Evolutionary conservation across 345 rosid species (phyloP).

Genomic region (rapeseed (Brassica napus)): Da-Ae NC_063447.1:42901501-42902000

Average conservation of each 20-base stretch:
- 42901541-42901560: too few species aligned
- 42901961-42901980: slow-evolving; percentile 97
- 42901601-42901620: too few species aligned
- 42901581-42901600: too few species aligned
- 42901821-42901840: slow-evolving; percentile 3
- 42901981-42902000: slow-evolving; percentile 99
- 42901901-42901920: background rate
- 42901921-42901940: background rate
- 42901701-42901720: slow-evolving; percentile 86
- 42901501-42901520: too few species aligned
- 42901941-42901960: slow-evolving; percentile 84
- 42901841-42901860: background rate
- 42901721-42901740: slow-evolving; percentile 86
- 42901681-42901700: slow-evolving; percentile 85
- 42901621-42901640: too few species aligned
- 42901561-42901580: too few species aligned
- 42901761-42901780: slow-evolving; percentile 11
- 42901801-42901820: background rate
- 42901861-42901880: background rate
- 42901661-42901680: slow-evolving; percentile 5
- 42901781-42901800: background rate
- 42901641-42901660: too few species aligned
- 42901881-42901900: background rate
- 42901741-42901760: slow-evolving; percentile 70
- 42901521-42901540: too few species aligned